These are phyloP conservation scores for Lagenidium sp. DNA, from an alignment of 352 stramenopile species.

Conservation along the genomic window DNA sequence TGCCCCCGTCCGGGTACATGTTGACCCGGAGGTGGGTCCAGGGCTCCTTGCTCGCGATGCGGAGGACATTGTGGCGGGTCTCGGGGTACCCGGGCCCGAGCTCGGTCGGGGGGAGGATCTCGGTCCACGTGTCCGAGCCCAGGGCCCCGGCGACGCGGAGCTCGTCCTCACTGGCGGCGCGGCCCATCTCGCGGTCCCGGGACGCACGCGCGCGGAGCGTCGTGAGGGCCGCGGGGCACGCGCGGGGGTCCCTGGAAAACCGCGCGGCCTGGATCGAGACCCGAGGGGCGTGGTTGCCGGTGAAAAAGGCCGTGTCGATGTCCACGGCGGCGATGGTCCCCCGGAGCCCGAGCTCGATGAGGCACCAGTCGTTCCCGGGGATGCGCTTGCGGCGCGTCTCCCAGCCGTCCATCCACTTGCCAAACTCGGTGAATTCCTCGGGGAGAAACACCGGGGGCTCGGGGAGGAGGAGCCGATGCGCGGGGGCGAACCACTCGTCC, in stretches of 20 bases:
- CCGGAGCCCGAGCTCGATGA: conserved; percentile 83
- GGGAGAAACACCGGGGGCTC: conserved; percentile 79
- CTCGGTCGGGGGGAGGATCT: conserved; percentile 40
- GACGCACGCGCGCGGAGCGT: conserved; percentile 29
- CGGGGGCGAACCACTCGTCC: conserved; percentile 90
- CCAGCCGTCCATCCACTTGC: conserved; percentile 96
- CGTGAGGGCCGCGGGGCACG: conserved; percentile 27
- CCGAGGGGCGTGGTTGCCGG: conserved; percentile 83
- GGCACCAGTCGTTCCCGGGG: conserved; percentile 87
- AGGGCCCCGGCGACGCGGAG: conserved; percentile 36
- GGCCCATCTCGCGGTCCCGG: conserved; percentile 38
- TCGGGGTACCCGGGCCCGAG: conserved; percentile 75
- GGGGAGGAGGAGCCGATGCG: conserved; percentile 75
- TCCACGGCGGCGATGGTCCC: conserved; percentile 51
- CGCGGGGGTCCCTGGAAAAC: conserved; percentile 25
- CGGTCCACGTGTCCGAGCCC: conserved; percentile 42
- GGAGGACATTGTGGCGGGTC: conserved; percentile 84
- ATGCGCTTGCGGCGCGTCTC: conserved; percentile 89
- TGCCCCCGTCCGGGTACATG: conserved; percentile 92
- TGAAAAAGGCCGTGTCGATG: conserved; percentile 94
- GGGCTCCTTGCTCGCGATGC: conserved; percentile 23
- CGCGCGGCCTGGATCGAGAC: conserved; percentile 85
- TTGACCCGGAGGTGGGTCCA: conserved; percentile 88
- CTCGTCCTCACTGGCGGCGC: conserved; percentile 29
- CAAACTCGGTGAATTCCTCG: conserved; percentile 88